A percentile compares a stretch with the other conserved stretches of the same genome.
phyloP scores from a whole-genome alignment of 495 filamentous ascomycete genomes.

The Lasiosphaeriaceae sp. region DNA sequence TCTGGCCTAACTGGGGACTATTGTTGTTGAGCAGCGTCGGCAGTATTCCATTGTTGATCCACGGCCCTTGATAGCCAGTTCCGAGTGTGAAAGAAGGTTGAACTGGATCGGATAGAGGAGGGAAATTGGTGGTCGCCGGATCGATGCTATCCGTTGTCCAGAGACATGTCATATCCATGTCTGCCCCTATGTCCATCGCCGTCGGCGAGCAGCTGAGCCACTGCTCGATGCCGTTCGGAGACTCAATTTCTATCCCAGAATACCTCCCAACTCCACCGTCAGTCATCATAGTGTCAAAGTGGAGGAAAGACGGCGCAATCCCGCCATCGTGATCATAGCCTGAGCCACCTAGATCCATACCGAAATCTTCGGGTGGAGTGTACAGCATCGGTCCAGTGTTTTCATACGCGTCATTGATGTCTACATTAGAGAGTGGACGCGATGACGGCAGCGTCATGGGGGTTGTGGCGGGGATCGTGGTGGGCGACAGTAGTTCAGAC shows the following conservation, averaged over 20 bases:
- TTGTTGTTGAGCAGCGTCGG: neutral
- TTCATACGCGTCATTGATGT: neutral
- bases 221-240: constrained; percentile 1
- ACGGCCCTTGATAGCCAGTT: neutral
- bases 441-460: neutral
- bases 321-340: neutral
- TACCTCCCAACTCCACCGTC: neutral
- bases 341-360: neutral
- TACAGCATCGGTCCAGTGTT: neutral
- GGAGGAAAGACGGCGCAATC: neutral
- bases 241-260: neutral
- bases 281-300: neutral
- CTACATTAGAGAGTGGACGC: neutral
- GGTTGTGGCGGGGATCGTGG: too few species aligned
- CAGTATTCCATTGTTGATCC: neutral
- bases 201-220: neutral
- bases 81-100: neutral
- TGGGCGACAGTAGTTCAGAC: neutral
- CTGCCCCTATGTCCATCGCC: neutral
- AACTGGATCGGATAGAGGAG: neutral
- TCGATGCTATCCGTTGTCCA: neutral
- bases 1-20: neutral
- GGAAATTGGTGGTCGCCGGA: neutral
- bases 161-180: neutral
- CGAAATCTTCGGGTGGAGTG: neutral